Evolutionary conservation across 1,284 basidiomycete genomes (phyloP), one percentile per base, ranked within the genome.

Genomic region (Sutorius eximius): DNA sequence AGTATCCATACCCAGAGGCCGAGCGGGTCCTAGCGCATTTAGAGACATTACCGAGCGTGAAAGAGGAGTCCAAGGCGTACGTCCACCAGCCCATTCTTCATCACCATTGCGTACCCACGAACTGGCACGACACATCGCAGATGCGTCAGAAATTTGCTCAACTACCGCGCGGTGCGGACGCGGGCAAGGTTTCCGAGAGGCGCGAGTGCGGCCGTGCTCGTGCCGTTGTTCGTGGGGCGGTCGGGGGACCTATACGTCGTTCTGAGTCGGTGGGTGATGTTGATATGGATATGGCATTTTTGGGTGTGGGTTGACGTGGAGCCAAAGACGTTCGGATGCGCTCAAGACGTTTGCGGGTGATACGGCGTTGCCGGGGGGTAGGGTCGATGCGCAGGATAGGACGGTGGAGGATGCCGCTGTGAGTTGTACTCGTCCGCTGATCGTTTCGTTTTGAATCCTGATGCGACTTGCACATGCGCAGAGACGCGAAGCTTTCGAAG

Each of bases 351-450:
- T 89, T 61, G 89, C 91, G 1, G 88, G 89, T 0, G 91, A 94
- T 68, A 94, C 92, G 0, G 87, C 89, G 2, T 71, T 94, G 5
- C 91, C 91, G 0, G 92, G 92, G 5, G 91, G 92, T 0, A 91
- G 86, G 65, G 79, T 86, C 18, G 92, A 94, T 29, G 75, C 75
- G 2, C 76, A 74, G 20, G 92, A 94, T 67, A 69, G 65, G 58
- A 83, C 80, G 41, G 74, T 86, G 13, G 91, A 93, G 67, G 87
- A 87, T 58, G 89, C 91, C 2, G 92, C 91, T 18, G 91, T 93
- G 70, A 62, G 85, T 76, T 1, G 15, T 38, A n/a, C 13, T 22
- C 11, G 3, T 43, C 12, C 6, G 36, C n/a, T 32, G 22, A 20
- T 33, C 10, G 6, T 12, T 18, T 11, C 1, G 7, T 36, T 34